phyloP scores from a whole-genome alignment of 2,329 filamentous ascomycete species.

The Alternaria novae-zelandiae region DNA sequence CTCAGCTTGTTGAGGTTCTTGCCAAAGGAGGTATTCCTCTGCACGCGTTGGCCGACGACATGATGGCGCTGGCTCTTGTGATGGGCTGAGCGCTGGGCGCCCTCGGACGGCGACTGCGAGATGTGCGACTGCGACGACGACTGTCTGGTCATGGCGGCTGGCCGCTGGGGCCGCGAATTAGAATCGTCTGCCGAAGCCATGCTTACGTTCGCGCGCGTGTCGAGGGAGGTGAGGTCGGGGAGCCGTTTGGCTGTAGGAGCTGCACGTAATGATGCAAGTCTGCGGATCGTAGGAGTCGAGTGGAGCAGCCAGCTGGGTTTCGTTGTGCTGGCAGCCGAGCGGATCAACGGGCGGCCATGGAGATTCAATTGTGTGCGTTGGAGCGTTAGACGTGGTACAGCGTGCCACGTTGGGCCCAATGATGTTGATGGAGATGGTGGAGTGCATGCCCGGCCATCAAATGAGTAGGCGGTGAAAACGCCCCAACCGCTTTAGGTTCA shows the following conservation, averaged over 20 bases:
- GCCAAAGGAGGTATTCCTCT: constrained; percentile 49
- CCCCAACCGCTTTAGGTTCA: constrained; percentile 35
- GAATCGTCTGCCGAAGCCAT: constrained; percentile 46
- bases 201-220: constrained; percentile 31
- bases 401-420: constrained; percentile 46
- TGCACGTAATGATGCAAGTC: constrained; percentile 17
- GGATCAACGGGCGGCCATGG: constrained; percentile 30
- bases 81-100: constrained; percentile 30
- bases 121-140: constrained; percentile 47
- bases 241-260: constrained; percentile 16
- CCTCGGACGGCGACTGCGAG: constrained; percentile 48
- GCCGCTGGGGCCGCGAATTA: constrained; percentile 46
- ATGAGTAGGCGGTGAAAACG: constrained; percentile 36
- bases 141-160: constrained; percentile 44
- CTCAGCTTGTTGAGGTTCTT: constrained; percentile 53
- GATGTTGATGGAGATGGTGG: constrained; percentile 27
- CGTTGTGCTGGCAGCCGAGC: constrained; percentile 21
- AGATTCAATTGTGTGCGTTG: constrained; percentile 38
- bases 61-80: constrained; percentile 49
- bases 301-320: constrained; percentile 15
- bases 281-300: constrained; percentile 9
- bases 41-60: constrained; percentile 51
- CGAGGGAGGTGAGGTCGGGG: constrained; percentile 14
- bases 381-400: constrained; percentile 33
- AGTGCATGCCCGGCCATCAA: constrained; percentile 31